Percentiles rank a stretch among this genome's conserved stretches.
phyloP scores from a whole-genome alignment of 331 rosid genomes.

The Quercus tomentella region DNA sequence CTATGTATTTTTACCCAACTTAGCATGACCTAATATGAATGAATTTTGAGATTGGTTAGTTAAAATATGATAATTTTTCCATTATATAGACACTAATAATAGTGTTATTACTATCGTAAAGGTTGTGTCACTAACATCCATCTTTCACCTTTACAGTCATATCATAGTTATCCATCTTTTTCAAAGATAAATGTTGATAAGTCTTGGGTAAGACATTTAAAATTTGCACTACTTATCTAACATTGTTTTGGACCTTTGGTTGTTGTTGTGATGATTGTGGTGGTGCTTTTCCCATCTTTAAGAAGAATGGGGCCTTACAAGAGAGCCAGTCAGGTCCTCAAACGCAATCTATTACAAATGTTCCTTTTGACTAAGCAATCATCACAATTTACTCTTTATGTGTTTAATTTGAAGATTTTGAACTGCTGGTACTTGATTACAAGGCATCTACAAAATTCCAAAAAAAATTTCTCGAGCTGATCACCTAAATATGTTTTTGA shows the following conservation, averaged over 20 bases:
- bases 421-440: slow-evolving; percentile 18
- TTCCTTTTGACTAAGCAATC: neutral
- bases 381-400: neutral
- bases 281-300: neutral
- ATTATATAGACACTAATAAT: no score
- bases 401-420: slow-evolving; percentile 18
- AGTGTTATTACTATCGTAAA: no score
- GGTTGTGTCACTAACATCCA: no score
- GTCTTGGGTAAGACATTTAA: no score
- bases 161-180: neutral
- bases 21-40: no score
- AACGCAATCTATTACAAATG: neutral
- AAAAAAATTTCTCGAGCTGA: slow-evolving; percentile 42
- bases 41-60: no score
- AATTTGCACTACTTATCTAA: no score
- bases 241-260: no score
- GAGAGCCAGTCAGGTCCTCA: neutral
- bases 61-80: no score
- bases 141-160: neutral
- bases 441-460: slow-evolving; percentile 2
- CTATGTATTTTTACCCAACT: no score
- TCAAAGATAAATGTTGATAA: neutral
- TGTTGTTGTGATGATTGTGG: neutral
- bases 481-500: slow-evolving; percentile 34
- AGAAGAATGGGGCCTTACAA: neutral